Conservation (phyloP, 306 rosid species). For the Abrus pulchellus region DNA sequence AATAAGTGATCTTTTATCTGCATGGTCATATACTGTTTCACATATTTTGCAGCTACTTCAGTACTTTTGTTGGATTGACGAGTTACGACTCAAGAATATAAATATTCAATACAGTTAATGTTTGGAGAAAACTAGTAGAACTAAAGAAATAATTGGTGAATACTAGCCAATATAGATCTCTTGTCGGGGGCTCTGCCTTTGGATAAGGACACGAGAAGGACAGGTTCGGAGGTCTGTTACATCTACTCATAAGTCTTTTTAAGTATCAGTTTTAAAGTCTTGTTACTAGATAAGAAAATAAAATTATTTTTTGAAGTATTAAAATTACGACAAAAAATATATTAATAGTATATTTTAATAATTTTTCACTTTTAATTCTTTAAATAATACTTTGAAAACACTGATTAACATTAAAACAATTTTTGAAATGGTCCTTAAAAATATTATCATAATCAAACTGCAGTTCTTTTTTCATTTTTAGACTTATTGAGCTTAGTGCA, state of each 20-base stretch:
- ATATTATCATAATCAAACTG: conserved; percentile 13
- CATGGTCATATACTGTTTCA: not conserved
- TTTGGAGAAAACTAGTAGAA: not conserved
- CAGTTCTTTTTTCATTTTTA: not conserved
- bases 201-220: conserved; percentile 1
- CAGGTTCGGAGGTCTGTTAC: not conserved
- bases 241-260: not conserved
- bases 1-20: no score
- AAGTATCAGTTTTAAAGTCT: not conserved
- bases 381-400: no score
- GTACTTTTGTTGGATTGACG: not conserved
- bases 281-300: no score
- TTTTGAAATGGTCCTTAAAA: not conserved
- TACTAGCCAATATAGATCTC: not conserved
- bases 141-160: not conserved
- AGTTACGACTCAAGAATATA: not conserved
- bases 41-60: not conserved
- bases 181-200: conserved; percentile 1
- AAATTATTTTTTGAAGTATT: no score
- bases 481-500: conserved; percentile 2
- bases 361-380: no score
- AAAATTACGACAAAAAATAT: no score
- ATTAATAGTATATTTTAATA: no score
- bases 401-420: no score
- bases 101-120: not conserved